Conservation (phyloP, 176 grass and related monocot species). For the Aegilops tauschii region DNA sequence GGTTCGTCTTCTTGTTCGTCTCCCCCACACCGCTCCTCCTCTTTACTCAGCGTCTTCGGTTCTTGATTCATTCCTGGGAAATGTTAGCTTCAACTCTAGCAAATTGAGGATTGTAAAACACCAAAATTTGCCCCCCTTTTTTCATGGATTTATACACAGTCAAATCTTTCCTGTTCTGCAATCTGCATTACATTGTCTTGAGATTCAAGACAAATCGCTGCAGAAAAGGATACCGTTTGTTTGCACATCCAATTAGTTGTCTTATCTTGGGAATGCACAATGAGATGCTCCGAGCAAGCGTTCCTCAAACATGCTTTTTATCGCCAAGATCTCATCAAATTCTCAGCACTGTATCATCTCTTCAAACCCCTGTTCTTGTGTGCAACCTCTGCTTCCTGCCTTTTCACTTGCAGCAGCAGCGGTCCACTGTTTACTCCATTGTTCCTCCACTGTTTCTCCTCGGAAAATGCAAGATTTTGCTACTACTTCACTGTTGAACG, state of each 20-base stretch:
- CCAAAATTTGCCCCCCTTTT: neutral
- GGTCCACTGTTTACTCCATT: neutral
- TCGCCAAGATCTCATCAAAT: neutral
- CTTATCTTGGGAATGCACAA: neutral
- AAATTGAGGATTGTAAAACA: neutral
- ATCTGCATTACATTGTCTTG: neutral
- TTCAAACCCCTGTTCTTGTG: neutral
- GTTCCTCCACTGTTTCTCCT: conserved; percentile 24
- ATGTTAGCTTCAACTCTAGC: neutral
- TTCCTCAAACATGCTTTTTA: neutral
- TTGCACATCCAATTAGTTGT: neutral
- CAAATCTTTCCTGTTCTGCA: neutral
- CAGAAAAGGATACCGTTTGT: neutral
- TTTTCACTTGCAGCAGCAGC: neutral
- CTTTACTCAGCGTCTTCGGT: too few relatives aligned
- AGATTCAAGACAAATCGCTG: neutral
- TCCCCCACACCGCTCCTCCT: neutral
- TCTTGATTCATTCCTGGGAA: neutral
- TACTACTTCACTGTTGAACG: conserved; percentile 2
- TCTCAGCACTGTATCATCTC: neutral
- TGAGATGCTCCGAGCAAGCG: neutral
- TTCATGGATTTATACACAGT: neutral
- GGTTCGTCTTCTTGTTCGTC: conserved; percentile 28
- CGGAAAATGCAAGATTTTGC: too few relatives aligned
- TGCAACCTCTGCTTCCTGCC: neutral